Conservation (phyloP, 2,329 filamentous ascomycete species). For the Apiospora sp. region DNA sequence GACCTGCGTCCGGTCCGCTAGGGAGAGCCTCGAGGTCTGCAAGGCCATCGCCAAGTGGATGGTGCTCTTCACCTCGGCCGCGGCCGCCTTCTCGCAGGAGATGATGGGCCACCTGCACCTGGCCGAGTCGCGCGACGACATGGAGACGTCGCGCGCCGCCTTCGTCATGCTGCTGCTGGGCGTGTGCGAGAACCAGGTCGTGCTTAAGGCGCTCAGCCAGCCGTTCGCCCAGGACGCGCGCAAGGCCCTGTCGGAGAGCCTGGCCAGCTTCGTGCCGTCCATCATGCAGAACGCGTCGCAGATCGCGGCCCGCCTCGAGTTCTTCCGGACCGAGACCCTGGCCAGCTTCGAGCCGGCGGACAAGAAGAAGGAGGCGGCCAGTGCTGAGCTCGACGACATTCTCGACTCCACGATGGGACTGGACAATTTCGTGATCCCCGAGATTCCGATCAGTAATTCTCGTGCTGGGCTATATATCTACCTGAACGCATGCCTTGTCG, state of each 20-base stretch:
- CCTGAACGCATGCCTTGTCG: conserved; percentile 82
- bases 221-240: conserved; percentile 59
- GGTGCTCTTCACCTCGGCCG: conserved; percentile 60
- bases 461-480: conserved; percentile 87
- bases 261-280: conserved; percentile 62
- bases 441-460: conserved; percentile 77
- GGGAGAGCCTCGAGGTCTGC: conserved; percentile 60
- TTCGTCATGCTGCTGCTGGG: conserved; percentile 70
- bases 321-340: conserved; percentile 65
- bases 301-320: conserved; percentile 61
- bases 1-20: conserved; percentile 52
- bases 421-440: conserved; percentile 63
- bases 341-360: conserved; percentile 62
- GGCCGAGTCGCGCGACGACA: conserved; percentile 60
- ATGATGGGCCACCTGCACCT: conserved; percentile 55
- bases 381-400: conserved; percentile 63
- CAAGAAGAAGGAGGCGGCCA: conserved; percentile 58
- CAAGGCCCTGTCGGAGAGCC: conserved; percentile 57
- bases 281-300: conserved; percentile 65
- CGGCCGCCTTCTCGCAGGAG: conserved; percentile 56
- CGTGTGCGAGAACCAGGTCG: conserved; percentile 65
- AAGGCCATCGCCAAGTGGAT: conserved; percentile 65
- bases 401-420: conserved; percentile 64
- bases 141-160: conserved; percentile 67
- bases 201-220: conserved; percentile 62